phyloP scores from a whole-genome alignment of 495 filamentous ascomycete genomes.

The Aspergillus sclerotioniger region DNA sequence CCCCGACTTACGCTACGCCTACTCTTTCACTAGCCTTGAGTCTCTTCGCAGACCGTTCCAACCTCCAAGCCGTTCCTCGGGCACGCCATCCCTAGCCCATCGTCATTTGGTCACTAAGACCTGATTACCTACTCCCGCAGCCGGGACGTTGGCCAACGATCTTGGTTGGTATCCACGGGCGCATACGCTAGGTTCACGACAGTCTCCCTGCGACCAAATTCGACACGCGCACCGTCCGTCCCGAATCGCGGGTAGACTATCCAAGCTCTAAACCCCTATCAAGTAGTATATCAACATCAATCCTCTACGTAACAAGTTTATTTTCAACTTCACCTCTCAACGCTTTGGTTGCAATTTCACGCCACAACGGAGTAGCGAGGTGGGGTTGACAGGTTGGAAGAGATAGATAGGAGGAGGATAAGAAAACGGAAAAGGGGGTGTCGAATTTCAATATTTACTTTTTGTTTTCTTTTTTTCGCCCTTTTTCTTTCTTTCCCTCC shows the following conservation, averaged over 20 bases:
- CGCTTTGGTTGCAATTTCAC: conserved; percentile 1
- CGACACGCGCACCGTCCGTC: conserved; percentile 29
- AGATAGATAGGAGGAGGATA: conserved; percentile 6
- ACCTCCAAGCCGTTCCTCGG: conserved; percentile 38
- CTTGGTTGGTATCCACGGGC: conserved; percentile 38
- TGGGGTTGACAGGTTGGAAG: conserved; percentile 5
- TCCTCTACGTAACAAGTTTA: conserved; percentile 14
- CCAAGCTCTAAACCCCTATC: conserved; percentile 35
- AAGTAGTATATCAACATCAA: conserved; percentile 8
- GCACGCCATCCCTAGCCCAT: conserved; percentile 38
- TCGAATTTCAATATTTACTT: conserved; percentile 4
- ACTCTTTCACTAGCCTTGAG: conserved; percentile 25
- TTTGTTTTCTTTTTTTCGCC: conserved; percentile 6
- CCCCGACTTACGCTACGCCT: conserved; percentile 42
- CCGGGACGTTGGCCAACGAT: conserved; percentile 30
- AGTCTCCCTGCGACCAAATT: conserved; percentile 21
- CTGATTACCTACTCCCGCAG: conserved; percentile 20
- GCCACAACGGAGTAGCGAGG: conserved; percentile 1
- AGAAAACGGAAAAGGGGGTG: background rate
- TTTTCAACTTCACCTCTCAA: conserved; percentile 19
- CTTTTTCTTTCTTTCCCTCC: conserved; percentile 4
- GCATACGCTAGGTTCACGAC: conserved; percentile 42
- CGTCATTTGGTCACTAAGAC: conserved; percentile 19
- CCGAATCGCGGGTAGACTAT: conserved; percentile 47
- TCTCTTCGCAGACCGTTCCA: conserved; percentile 22